Base-by-base conservation (phyloP, 257 asterid species). In the Capsicum baccatum region DNA sequence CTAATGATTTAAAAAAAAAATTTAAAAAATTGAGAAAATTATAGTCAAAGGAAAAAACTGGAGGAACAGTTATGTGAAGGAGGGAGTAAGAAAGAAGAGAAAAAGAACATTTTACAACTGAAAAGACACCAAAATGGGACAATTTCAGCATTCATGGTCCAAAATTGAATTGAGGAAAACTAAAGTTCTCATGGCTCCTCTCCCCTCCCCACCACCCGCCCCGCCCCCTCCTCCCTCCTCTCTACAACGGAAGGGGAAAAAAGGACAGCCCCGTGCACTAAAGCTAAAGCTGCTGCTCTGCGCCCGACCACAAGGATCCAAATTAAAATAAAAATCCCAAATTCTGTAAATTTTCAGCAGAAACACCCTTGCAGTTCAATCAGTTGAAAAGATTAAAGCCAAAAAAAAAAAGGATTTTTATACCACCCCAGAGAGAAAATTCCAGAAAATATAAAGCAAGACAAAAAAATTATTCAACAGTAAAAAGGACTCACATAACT, bases 371-470 rank as follows among this genome's bases (percentile, higher is more conserved):
- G 33, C 0, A 0, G 12, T 14, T 26, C 0, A 76, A 76, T 54
- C 47, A 26, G 8, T 14, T 54, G 15, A 54, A 76, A 76, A 76
- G 81, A 19, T 52, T 52, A 13, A 52, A 52, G 48, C 48, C 21
- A 8, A 76, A 14, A 26, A 26, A 26, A 26, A 26, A 26, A 26
- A 26, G 48, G 15, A 52, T 26, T 13, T 74, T 76, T 54, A 52
- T 48, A 76, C 50, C 26, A 76, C 81, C 81, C 26, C 81, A 76
- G 48, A 26, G 26, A 26, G 26, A 44, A n/a, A 47, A 71, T 47
- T 71, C 15, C 10, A 42, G 0, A 39, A 42, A 69, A 81, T 48
- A 42, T 42, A 15, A 81, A 42, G 21, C 84, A 39, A 33, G 3
- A 3, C 52, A 21, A 69, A 13, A 69, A 17, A 69, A 39, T 26